Base-by-base conservation (phyloP, 2,329 filamentous ascomycete species). In the Raffaelea albimanens region DNA sequence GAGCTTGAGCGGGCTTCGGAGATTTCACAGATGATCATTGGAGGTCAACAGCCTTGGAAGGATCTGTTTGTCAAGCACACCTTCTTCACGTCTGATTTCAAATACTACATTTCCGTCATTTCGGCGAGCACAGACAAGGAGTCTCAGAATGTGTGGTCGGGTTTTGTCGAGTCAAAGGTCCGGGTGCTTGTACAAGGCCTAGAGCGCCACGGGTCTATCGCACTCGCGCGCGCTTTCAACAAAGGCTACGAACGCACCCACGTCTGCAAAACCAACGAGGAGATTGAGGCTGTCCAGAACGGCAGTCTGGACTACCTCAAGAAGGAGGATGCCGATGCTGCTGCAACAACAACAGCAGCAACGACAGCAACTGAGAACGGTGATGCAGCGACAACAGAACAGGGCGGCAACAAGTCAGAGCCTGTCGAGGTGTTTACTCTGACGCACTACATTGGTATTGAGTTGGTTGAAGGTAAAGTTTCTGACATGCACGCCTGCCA, bases 41-140 rank as follows among this genome's bases (percentile, higher is more conserved):
- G 75, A 29, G 87, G 85, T 48, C 85, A 85, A 58, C 75, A 76
- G 51, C 77, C 76, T 16, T 98, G 93, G 93, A 87, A 84, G 57
- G 87, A 91, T 52, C 70, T 98, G 1, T 97, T 98, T 62, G 72
- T 77, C 41, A 89, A 89, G 58, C 91, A 97, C 65, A 86, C 82
- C 0, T 98, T 98, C 66, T 98, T 98, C 67, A 95, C 90, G 0
- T 66, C 80, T 36, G 89, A 85, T 54, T 95, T 95, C 72, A 95
- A 94, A 64, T 96, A 97, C 63, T 98, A 97, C 63, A 80, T 98
- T 46, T 87, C 85, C 45, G 83, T 98, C 48, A 84, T 90, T 43
- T 81, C 88, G 16, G 83, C 87, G 2, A 90, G 87, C 63, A 85
- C 78, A 51, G 85, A 82, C 29, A 89, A 90, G 61, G 88, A 95